These are phyloP conservation scores for Kondoa subrosea DNA, from an alignment of 768 basidiomycete genomes.

Conservation along the genomic window DNA sequence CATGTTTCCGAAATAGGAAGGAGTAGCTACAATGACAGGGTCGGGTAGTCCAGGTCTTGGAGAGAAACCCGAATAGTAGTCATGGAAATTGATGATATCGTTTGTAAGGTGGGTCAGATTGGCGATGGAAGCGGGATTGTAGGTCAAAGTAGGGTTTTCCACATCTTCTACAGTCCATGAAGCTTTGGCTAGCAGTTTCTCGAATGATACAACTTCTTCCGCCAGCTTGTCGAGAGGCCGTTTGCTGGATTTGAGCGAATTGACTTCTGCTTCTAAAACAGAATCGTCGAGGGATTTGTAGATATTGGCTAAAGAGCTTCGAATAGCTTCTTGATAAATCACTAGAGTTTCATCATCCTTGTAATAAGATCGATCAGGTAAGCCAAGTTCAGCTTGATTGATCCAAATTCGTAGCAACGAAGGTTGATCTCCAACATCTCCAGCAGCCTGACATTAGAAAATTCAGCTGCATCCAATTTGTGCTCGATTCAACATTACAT, in stretches of 20 bases:
- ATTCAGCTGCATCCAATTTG: too few relatives aligned
- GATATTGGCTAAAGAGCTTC: conserved; percentile 48
- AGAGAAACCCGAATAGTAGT: conserved; percentile 73
- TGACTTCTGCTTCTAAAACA: conserved; percentile 18
- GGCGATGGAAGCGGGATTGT: conserved; percentile 61
- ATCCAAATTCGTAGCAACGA: conserved; percentile 22
- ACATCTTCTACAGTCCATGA: conserved; percentile 60
- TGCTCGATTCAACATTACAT: too few relatives aligned
- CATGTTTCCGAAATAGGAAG: conserved; percentile 53
- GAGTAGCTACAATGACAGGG: conserved; percentile 64
- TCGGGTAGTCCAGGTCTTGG: conserved; percentile 54
- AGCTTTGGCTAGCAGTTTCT: conserved; percentile 56
- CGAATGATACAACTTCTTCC: conserved; percentile 55
- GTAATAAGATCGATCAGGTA: conserved; percentile 51
- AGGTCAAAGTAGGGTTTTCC: conserved; percentile 65
- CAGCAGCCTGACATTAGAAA: conserved; percentile 20
- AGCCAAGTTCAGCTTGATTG: conserved; percentile 19
- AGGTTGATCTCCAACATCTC: conserved; percentile 21
- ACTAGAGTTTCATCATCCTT: conserved; percentile 52
- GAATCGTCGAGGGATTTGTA: conserved; percentile 39
- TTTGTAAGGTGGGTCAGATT: conserved; percentile 45
- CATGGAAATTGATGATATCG: conserved; percentile 59
- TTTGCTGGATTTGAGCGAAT: conserved; percentile 11
- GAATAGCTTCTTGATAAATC: conserved; percentile 53
- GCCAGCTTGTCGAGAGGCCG: conserved; percentile 44